Percentiles rank a stretch among this genome's conserved stretches.
phyloP scores from a whole-genome alignment of 352 stramenopile species.

The Globisporangium cederbergense region DNA sequence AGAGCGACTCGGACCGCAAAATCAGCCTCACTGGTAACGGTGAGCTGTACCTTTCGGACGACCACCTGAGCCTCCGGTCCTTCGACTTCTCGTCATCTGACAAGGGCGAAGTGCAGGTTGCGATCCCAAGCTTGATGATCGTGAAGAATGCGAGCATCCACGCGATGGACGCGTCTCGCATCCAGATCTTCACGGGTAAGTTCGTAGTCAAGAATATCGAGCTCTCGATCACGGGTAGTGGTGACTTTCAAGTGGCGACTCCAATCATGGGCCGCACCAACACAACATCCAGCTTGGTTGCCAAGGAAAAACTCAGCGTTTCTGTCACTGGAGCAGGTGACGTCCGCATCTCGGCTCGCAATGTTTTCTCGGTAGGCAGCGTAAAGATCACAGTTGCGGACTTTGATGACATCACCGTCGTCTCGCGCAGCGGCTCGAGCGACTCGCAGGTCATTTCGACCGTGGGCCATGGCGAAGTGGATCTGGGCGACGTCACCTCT shows the following conservation, averaged over 20 bases:
- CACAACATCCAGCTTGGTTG: neutral
- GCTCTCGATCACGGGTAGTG: neutral
- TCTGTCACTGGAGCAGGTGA: constrained; percentile 1
- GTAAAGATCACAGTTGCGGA: constrained; percentile 12
- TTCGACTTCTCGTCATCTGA: constrained; percentile 1
- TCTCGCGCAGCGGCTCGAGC: constrained; percentile 8
- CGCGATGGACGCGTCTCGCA: neutral
- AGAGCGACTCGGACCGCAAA: constrained; percentile 1
- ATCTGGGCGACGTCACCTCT: constrained; percentile 14
- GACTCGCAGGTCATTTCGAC: constrained; percentile 8
- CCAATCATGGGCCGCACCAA: neutral
- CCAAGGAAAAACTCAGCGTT: neutral
- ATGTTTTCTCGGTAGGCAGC: neutral
- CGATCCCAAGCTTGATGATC: neutral
- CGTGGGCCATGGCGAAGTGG: constrained; percentile 16
- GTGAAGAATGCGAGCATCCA: neutral
- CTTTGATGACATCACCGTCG: constrained; percentile 18
- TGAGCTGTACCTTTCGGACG: neutral
- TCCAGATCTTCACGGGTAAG: constrained; percentile 2
- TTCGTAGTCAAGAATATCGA: neutral
- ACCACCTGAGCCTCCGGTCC: constrained; percentile 1
- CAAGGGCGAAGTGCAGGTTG: neutral
- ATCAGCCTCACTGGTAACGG: neutral
- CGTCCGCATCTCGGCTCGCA: neutral
- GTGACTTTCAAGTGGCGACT: neutral